A percentile compares a stretch with the other conserved stretches of the same genome.
Conservation (phyloP, 768 basidiomycete genomes). For the Pleurotus sapidus region DNA sequence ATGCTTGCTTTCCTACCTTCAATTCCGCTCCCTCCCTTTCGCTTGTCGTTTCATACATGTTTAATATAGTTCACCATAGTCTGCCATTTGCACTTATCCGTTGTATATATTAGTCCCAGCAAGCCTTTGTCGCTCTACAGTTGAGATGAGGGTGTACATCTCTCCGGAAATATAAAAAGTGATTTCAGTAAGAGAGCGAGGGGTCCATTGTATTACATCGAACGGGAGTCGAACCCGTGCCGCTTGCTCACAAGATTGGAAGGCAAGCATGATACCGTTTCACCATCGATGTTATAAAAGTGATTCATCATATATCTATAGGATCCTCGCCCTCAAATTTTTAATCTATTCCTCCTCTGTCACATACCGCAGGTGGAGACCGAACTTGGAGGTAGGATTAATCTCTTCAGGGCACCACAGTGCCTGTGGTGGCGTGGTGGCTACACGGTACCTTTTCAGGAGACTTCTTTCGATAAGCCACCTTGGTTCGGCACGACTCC, state of each 20-base stretch:
- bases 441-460: too few species aligned
- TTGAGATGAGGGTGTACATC: background rate
- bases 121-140: too few species aligned
- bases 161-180: background rate
- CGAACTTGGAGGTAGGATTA: too few species aligned
- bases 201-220: background rate
- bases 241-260: slow-evolving; percentile 27
- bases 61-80: background rate
- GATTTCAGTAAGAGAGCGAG: background rate
- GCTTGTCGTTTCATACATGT: background rate
- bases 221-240: slow-evolving; percentile 44
- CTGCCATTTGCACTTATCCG: background rate
- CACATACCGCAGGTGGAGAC: too few species aligned
- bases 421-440: too few species aligned
- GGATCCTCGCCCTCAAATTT: too few species aligned
- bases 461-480: too few species aligned
- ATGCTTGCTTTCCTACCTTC: background rate
- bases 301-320: too few species aligned
- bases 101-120: too few species aligned
- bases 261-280: slow-evolving; percentile 67
- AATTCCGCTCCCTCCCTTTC: background rate
- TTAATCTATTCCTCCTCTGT: too few species aligned
- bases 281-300: slow-evolving; percentile 31
- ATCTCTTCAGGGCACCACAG: too few species aligned
- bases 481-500: too few species aligned